Conservation (phyloP, 177 flowering plant genomes). For the Vitis hybrid region DNA sequence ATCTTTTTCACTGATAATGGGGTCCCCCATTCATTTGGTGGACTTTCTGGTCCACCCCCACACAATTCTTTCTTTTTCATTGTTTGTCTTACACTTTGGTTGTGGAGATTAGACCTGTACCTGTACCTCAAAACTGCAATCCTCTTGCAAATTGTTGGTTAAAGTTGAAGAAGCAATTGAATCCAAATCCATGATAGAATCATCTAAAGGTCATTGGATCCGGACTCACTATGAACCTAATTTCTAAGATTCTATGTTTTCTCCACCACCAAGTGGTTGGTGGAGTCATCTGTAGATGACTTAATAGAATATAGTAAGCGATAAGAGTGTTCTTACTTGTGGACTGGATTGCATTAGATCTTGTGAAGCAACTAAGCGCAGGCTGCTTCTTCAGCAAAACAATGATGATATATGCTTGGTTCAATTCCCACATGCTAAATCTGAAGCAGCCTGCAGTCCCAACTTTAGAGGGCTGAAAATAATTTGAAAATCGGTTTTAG, state of each 20-base stretch:
- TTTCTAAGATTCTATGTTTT: background rate
- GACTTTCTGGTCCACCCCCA: slow-evolving; percentile 16
- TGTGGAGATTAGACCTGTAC: background rate
- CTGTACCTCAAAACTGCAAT: background rate
- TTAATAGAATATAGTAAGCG: background rate
- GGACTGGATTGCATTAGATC: no score
- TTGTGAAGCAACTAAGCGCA: background rate
- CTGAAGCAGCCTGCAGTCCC: no score
- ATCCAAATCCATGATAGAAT: background rate
- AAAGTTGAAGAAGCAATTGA: background rate
- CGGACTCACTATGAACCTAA: background rate
- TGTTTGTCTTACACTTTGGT: background rate
- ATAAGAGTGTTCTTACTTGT: background rate
- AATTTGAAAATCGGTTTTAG: background rate
- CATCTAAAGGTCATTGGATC: background rate
- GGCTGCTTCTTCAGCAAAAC: no score
- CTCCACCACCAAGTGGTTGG: no score
- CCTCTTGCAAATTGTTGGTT: background rate
- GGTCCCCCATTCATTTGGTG: background rate
- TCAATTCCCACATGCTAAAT: no score
- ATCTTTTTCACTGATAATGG: background rate
- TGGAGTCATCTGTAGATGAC: background rate
- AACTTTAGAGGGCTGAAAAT: no score
- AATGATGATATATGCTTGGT: no score
- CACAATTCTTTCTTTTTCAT: background rate